phyloP scores from a whole-genome alignment of 1,139 yeast genomes.

The Pichia kudriavzevii region DNA sequence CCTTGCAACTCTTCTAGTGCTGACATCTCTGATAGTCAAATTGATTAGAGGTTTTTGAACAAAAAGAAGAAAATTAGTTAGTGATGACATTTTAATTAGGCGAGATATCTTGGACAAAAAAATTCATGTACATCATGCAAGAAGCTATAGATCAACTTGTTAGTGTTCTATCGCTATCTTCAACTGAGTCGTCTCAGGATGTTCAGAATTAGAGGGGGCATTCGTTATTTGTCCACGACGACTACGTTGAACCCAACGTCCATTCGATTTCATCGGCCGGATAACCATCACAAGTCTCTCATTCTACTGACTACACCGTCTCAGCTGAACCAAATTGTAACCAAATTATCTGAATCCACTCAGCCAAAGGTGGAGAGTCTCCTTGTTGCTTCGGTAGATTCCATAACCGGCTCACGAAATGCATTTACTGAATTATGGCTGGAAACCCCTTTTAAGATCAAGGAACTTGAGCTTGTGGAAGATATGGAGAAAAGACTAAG shows the following conservation, averaged over 20 bases:
- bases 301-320: conserved; percentile 40
- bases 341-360: conserved; percentile 29
- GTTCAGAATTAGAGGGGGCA: too few species aligned
- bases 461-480: conserved; percentile 11
- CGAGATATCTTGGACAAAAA: too few species aligned
- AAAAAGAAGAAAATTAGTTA: too few species aligned
- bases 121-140: too few species aligned
- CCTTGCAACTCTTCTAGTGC: conserved; percentile 25
- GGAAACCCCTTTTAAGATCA: conserved; percentile 28
- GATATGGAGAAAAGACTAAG: conserved; percentile 5
- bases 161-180: too few species aligned
- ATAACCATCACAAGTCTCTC: conserved; percentile 16
- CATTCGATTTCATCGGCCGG: conserved; percentile 9
- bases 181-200: too few species aligned
- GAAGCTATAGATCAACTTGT: too few species aligned
- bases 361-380: conserved; percentile 22
- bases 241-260: conserved; percentile 20
- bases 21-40: conserved; percentile 5
- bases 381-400: conserved; percentile 43
- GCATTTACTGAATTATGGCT: conserved; percentile 47
- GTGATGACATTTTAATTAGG: too few species aligned
- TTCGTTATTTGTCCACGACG: conserved; percentile 11
- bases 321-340: conserved; percentile 32
- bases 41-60: not conserved
- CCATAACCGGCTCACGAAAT: conserved; percentile 34